These are phyloP conservation scores for Trichoderma oligosporum DNA, from an alignment of 2,329 filamentous ascomycete genomes.

Conservation along the genomic window DNA sequence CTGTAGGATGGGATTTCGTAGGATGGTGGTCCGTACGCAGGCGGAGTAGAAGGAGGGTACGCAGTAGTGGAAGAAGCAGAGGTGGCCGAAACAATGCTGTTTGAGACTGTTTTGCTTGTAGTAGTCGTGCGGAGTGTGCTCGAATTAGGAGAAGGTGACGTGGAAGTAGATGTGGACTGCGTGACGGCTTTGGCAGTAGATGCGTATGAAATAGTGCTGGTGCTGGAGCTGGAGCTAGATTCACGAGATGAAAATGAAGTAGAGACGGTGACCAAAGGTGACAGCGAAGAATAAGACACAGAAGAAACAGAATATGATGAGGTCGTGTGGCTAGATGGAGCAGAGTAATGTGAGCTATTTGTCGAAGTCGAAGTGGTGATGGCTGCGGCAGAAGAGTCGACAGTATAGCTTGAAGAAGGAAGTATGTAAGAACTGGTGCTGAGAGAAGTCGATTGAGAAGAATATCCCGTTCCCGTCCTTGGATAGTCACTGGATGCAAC, in stretches of 20 bases:
- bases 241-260: not conserved
- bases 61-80: not conserved
- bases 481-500: not conserved
- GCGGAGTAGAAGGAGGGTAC: constrained; percentile 1
- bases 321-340: not conserved
- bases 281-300: not conserved
- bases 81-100: not conserved
- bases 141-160: constrained; percentile 18
- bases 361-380: not conserved
- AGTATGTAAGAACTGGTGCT: not conserved
- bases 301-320: not conserved
- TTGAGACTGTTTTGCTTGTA: not conserved
- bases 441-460: not conserved
- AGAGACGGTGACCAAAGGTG: not conserved
- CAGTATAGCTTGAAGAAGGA: not conserved
- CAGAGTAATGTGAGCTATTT: not conserved
- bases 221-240: not conserved
- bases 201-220: constrained; percentile 16
- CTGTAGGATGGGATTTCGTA: constrained; percentile 27
- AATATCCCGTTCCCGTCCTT: not conserved
- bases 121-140: constrained; percentile 26
- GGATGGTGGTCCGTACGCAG: constrained; percentile 24
- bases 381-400: not conserved
- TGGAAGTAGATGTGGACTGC: not conserved
- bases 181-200: constrained; percentile 22